Evolutionary conservation across 1,139 yeast genomes (phyloP).

Genomic region (Suhomyces kunorum): DNA sequence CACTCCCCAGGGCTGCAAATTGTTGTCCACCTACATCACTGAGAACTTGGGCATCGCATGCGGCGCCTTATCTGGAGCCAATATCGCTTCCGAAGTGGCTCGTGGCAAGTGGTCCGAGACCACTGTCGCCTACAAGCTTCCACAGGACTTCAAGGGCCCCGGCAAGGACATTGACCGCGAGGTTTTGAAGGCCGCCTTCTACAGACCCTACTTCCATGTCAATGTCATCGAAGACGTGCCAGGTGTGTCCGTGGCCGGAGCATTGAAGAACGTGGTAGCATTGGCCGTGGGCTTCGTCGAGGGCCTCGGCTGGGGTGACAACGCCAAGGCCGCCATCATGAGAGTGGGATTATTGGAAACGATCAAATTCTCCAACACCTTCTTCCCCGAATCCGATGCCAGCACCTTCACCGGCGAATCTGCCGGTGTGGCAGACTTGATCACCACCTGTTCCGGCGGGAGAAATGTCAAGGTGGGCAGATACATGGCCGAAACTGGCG

Average conservation of each 20-base stretch:
- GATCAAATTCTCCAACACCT: slow-evolving; percentile 42
- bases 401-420: slow-evolving; percentile 47
- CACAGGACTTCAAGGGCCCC: slow-evolving; percentile 41
- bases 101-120: slow-evolving; percentile 52
- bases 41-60: slow-evolving; percentile 46
- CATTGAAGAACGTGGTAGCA: slow-evolving; percentile 50
- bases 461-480: slow-evolving; percentile 52
- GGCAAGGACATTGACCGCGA: slow-evolving; percentile 46
- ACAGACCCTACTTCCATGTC: slow-evolving; percentile 51
- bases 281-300: slow-evolving; percentile 52
- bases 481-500: slow-evolving; percentile 50
- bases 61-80: slow-evolving; percentile 52
- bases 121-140: slow-evolving; percentile 46
- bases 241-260: slow-evolving; percentile 54
- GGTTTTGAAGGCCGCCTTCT: slow-evolving; percentile 47
- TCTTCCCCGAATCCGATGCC: slow-evolving; percentile 44
- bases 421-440: slow-evolving; percentile 55
- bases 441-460: slow-evolving; percentile 53
- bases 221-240: slow-evolving; percentile 50
- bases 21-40: slow-evolving; percentile 44
- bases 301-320: slow-evolving; percentile 54
- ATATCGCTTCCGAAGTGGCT: slow-evolving; percentile 52
- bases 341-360: slow-evolving; percentile 48
- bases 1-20: slow-evolving; percentile 45
- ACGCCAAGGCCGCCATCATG: slow-evolving; percentile 53